Conservation (phyloP, 2,329 filamentous ascomycete genomes). For the Aphanocladium album region DNA sequence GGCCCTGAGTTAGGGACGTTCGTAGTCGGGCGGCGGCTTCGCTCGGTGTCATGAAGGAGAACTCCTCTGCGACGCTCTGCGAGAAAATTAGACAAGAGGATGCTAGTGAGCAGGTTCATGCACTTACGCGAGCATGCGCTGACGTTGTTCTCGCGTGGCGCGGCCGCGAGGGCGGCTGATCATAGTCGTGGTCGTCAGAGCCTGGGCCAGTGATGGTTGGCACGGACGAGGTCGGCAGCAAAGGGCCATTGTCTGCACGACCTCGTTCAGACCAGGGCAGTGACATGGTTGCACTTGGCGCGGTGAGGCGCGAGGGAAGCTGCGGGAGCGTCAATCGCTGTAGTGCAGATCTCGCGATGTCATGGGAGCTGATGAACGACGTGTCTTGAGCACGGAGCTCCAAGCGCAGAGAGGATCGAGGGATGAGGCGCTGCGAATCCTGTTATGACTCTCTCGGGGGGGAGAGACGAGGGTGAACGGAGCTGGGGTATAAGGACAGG, state of each 20-base stretch:
- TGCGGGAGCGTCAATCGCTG: conserved; percentile 10
- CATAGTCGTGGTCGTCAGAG: conserved; percentile 21
- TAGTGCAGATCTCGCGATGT: conserved; percentile 2
- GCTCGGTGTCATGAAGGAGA: conserved; percentile 63
- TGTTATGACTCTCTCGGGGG: not conserved
- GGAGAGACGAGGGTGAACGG: not conserved
- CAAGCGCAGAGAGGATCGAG: not conserved
- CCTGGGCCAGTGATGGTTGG: conserved; percentile 28
- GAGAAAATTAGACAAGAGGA: not conserved
- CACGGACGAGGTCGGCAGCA: conserved; percentile 30
- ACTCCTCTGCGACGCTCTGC: conserved; percentile 55
- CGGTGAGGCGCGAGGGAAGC: not conserved
- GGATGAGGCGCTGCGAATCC: not conserved
- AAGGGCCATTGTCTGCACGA: conserved; percentile 25
- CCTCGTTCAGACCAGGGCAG: conserved; percentile 32
- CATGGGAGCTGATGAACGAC: conserved; percentile 13
- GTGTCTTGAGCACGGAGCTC: not conserved
- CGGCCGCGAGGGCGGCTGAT: conserved; percentile 23
- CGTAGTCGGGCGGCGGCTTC: conserved; percentile 73
- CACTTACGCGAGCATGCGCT: conserved; percentile 49
- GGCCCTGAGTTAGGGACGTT: conserved; percentile 77
- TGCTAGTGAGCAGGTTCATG: not conserved
- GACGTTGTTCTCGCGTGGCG: conserved; percentile 47
- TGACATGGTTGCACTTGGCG: conserved; percentile 28
- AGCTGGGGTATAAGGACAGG: not conserved